Evolutionary conservation across 108 stramenopile genomes (phyloP), one percentile per base, ranked within the genome.

Genomic region (Nitzschia sp.): DNA sequence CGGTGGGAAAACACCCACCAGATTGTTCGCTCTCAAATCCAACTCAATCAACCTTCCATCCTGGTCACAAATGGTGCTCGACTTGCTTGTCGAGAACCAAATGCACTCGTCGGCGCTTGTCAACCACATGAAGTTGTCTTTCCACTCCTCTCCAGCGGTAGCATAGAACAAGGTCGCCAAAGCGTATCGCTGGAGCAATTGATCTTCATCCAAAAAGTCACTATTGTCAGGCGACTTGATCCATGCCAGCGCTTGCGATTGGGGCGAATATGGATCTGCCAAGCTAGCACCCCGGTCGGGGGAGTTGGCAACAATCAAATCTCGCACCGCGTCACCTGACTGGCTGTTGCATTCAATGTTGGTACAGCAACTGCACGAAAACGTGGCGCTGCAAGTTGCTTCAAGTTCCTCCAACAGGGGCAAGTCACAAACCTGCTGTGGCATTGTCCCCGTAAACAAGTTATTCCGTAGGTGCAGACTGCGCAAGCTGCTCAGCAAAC

Each of bases 131-230:
- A 56, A 32, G 33, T 73, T 72, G 54, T 58, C 67, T 3, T 5
- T 63, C 83, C 83, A 84, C 2, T 13, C 38, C 9, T 71, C 59
- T 19, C 87, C 87, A 45, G 64, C 67, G 9, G 88, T 84, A 13
- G 72, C 42, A 59, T 73, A 89, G 68, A 77, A 89, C 15, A 89
- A 46, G 13, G 81, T 82, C 27, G 82, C 69, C 47, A 85, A 46
- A 34, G 69, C 77, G 60, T 74, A 88, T 29, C 87, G 55, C 36
- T 85, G 87, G 15, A 82, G 42, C 2, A 70, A 61, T 38, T 42
- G 27, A 0, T 57, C 23, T n/a, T 64, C 57, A 8, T 42, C 3
- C 9, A 19, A 23, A 27, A n/a, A 63, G 3, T 26, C 55, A 11
- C 38, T 60, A 21, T 74, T 64, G 1, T 30, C 19, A n/a, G 51